A percentile compares a stretch with the other conserved stretches of the same genome.
phyloP scores from a whole-genome alignment of 2,329 filamentous ascomycete genomes.

The Ophiostoma australiae region DNA sequence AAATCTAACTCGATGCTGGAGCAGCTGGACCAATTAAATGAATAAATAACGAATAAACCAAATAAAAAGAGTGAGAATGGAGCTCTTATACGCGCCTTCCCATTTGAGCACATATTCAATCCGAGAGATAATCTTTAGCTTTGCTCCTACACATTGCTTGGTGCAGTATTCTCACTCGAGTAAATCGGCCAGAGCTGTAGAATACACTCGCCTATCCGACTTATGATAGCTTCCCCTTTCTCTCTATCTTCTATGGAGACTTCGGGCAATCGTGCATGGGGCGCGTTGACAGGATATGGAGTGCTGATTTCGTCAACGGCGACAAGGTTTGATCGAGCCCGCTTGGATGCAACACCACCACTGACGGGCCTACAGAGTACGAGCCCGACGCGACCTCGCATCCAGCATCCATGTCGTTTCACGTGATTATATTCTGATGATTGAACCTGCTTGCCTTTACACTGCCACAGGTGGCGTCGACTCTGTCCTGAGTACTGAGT shows the following conservation, averaged over 20 bases:
- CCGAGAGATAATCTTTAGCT: not conserved
- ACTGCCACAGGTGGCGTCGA: not conserved
- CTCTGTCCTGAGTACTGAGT: not conserved
- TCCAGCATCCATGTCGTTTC: not conserved
- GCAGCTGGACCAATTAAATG: too few relatives aligned
- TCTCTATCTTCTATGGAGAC: not conserved
- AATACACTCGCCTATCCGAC: not conserved
- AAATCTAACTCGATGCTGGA: not conserved
- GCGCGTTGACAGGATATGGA: not conserved
- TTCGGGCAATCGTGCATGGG: not conserved
- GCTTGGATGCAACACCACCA: not conserved
- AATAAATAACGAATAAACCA: not conserved
- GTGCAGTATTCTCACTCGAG: too few relatives aligned
- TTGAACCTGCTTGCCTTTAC: not conserved
- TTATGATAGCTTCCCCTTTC: not conserved
- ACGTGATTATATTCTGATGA: not conserved
- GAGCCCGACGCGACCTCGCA: not conserved
- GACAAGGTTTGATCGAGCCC: conserved; percentile 9
- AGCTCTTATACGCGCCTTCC: conserved; percentile 12
- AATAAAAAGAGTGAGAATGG: not conserved
- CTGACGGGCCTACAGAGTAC: not conserved
- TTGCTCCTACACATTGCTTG: too few relatives aligned
- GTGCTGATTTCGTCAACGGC: conserved; percentile 10
- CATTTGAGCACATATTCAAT: not conserved
- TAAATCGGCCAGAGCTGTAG: too few relatives aligned